Base-by-base conservation (phyloP, 768 basidiomycete species). In the Amanita rimosa region DNA sequence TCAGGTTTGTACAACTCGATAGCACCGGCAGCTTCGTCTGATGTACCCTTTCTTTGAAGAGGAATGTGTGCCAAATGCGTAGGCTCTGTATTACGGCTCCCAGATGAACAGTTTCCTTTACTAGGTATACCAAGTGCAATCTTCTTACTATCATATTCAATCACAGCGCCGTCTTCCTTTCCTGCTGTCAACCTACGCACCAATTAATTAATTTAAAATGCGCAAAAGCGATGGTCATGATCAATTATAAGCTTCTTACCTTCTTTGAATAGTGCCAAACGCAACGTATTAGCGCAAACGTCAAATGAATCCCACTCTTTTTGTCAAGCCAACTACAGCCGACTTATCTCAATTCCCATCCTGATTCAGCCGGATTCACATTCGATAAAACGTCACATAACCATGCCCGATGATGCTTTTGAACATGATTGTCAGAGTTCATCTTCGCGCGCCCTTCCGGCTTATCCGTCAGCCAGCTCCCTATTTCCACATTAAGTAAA, bases 341-440 rank as follows among this genome's bases (percentile, higher is more conserved):
- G 85, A 67, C 58, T 89, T 90, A n/a, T n/a, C n/a, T n/a, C n/a
- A n/a, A n/a, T n/a, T 26, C n/a, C n/a, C n/a, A n/a, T n/a, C n/a
- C n/a, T n/a, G 3, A 33, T 24, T 14, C 52, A 79, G 81, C 83
- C 41, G 83, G 81, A 41, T 87, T 87, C 67, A 86, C 85, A 6
- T 86, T 75, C 56, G 85, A 89, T 73, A 84, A 82, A 64, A 92
- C 92, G 89, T 69, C 90, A 34, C 88, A 89, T 66, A n/a, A 88
- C 85, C 4, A 88, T 82, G 52, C 80, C 84, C 2, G 89, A 92
- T 64, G 85, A 89, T 38, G 75, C 79, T 1, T 92, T 77, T 60
- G 83, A n/a, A 88, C 53, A 72, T 91, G 55, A 91, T 91, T 58
- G 70, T 84, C 63, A 85, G 84, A 60, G 80, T 91, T 45, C 90